These are phyloP conservation scores for Hanseniaspora meyeri DNA, from an alignment of 805 yeast genomes.

Conservation along the genomic window DNA sequence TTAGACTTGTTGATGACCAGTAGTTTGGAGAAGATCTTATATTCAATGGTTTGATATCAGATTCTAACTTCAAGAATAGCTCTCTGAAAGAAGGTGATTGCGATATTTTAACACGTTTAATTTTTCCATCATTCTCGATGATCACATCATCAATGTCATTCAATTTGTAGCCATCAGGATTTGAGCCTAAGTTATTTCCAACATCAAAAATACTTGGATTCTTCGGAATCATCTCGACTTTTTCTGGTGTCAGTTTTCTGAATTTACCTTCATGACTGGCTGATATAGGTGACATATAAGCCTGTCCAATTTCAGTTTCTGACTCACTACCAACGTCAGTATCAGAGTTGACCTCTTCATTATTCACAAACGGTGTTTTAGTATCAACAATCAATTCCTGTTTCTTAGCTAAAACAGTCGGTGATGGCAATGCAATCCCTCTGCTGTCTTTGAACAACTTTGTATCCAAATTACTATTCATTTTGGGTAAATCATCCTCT, in stretches of 20 bases:
- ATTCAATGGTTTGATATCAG: conserved; percentile 4
- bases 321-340: background rate
- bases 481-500: conserved; percentile 8
- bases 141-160: background rate
- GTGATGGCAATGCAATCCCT: background rate
- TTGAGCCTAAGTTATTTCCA: background rate
- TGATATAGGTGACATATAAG: background rate
- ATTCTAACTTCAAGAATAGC: conserved; percentile 9
- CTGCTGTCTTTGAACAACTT: background rate
- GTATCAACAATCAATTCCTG: background rate
- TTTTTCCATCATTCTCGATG: background rate
- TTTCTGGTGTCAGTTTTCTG: background rate
- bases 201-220: background rate
- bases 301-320: conserved; percentile 5
- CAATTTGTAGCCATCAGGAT: background rate
- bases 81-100: conserved; percentile 13
- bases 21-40: conserved; percentile 1
- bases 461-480: conserved; percentile 9
- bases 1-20: background rate
- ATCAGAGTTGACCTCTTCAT: background rate
- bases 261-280: background rate
- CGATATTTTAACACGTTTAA: conserved; percentile 1
- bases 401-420: background rate
- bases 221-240: background rate
- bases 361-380: background rate